These are phyloP conservation scores for Cystobasidium ongulense DNA, from an alignment of 768 basidiomycete species.

Conservation along the genomic window DNA sequence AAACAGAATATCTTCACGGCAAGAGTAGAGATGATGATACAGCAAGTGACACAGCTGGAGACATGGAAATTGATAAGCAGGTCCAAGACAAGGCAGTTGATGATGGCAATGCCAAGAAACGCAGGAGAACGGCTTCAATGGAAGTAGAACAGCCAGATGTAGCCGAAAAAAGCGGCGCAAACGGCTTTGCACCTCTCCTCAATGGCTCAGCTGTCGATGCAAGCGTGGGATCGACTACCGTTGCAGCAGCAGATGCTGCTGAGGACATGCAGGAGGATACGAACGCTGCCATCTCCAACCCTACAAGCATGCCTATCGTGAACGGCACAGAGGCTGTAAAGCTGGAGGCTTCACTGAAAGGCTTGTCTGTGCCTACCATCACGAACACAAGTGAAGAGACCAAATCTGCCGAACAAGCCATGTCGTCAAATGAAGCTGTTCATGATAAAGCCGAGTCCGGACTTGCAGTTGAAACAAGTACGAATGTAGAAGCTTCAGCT, in stretches of 20 bases:
- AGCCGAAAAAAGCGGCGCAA: background rate
- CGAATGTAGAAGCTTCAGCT: background rate
- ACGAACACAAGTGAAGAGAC: background rate
- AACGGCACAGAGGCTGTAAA: slow-evolving; percentile 6
- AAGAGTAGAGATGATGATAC: background rate
- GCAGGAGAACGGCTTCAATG: background rate
- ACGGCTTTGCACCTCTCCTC: background rate
- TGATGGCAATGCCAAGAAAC: background rate
- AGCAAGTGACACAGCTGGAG: background rate
- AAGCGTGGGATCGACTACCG: background rate
- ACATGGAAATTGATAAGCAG: background rate
- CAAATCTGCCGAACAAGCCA: background rate
- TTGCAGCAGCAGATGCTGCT: background rate
- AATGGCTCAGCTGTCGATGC: slow-evolving; percentile 4
- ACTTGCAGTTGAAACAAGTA: background rate
- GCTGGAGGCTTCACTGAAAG: background rate
- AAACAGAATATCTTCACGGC: background rate
- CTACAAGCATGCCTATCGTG: background rate
- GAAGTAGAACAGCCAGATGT: slow-evolving; percentile 13
- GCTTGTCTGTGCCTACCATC: background rate
- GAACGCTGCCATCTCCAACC: background rate
- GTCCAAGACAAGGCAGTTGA: slow-evolving; percentile 2
- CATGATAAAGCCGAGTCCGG: background rate
- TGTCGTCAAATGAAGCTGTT: background rate
- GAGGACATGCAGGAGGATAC: background rate